Conservation (phyloP, 192 early-diverging fungal genomes). For the Spinellus fusiger region DNA sequence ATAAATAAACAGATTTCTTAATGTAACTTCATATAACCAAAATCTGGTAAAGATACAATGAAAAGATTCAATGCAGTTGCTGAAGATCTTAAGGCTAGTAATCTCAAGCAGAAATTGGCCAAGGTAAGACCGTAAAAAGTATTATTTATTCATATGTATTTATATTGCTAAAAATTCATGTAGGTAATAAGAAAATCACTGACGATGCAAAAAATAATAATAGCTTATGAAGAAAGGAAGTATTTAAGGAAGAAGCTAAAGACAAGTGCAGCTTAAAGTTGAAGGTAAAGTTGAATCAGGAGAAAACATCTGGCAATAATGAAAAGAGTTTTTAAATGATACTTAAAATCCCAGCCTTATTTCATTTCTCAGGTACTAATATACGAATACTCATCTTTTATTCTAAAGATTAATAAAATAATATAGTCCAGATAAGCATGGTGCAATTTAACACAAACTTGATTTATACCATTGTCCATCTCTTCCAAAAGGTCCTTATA, state of each 20-base stretch:
- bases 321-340: neutral
- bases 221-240: neutral
- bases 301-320: neutral
- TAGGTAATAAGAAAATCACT: neutral
- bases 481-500: too few relatives aligned
- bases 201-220: slow-evolving; percentile 1
- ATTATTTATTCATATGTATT: slow-evolving; percentile 2
- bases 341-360: neutral
- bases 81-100: neutral
- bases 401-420: slow-evolving; percentile 3
- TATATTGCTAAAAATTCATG: neutral
- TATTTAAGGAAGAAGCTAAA: neutral
- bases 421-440: too few relatives aligned
- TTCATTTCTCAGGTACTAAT: neutral
- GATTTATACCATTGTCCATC: too few relatives aligned
- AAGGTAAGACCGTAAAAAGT: neutral
- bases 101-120: neutral
- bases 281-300: neutral
- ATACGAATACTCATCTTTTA: slow-evolving; percentile 2
- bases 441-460: too few relatives aligned
- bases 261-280: neutral
- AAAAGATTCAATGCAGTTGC: neutral
- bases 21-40: too few relatives aligned
- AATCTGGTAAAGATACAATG: too few relatives aligned
- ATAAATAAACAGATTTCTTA: too few relatives aligned